Conservation (phyloP, 129 eudicot genomes). For the Sambucus nigra region DNA sequence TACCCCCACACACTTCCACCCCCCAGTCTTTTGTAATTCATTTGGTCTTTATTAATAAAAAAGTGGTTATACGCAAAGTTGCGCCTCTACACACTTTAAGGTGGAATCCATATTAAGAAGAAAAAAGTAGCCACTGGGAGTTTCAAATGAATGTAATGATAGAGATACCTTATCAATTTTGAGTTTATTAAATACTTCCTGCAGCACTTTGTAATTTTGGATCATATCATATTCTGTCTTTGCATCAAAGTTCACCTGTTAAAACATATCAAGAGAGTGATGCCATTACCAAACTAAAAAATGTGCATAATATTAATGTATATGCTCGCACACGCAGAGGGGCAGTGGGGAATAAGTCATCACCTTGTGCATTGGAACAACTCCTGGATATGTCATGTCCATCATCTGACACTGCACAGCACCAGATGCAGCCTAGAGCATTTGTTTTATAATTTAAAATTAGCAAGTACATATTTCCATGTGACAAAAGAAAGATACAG, state of each 20-base stretch:
- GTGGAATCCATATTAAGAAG: too few relatives aligned
- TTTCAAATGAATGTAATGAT: too few relatives aligned
- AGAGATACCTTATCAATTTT: constrained; percentile 76
- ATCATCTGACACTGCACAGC: constrained; percentile 98
- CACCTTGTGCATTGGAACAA: constrained; percentile 96
- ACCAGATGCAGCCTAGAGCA: constrained; percentile 84
- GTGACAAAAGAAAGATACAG: neutral
- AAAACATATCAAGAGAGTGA: constrained; percentile 1
- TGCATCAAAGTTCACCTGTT: constrained; percentile 83
- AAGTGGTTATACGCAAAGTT: too few relatives aligned
- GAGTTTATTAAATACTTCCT: constrained; percentile 86
- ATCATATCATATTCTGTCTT: constrained; percentile 92
- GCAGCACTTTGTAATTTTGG: constrained; percentile 93
- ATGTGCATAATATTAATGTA: neutral
- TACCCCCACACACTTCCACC: too few relatives aligned
- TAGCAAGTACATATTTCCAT: neutral
- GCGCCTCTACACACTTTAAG: too few relatives aligned
- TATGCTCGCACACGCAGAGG: too few relatives aligned
- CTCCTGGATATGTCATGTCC: constrained; percentile 80
- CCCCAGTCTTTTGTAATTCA: too few relatives aligned
- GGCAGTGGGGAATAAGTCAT: neutral
- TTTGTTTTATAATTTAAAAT: neutral
- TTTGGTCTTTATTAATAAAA: too few relatives aligned
- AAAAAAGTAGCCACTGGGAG: too few relatives aligned
- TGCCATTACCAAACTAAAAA: neutral